phyloP scores from a whole-genome alignment of 1,139 yeast genomes.

The Maudiozyma humilis region DNA sequence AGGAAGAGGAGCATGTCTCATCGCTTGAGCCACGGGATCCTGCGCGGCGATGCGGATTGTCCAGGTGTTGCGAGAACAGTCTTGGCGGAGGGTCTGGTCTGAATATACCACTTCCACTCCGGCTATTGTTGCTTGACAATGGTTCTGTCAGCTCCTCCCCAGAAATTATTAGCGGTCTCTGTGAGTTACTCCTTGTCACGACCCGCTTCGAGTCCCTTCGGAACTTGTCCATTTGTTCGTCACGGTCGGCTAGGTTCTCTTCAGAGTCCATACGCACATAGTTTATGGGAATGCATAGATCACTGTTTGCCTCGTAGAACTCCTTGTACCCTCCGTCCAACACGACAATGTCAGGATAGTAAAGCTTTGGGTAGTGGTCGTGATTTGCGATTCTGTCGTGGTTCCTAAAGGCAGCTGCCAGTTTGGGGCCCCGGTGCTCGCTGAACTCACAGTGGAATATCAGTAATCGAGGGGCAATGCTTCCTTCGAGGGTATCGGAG shows the following conservation, averaged over 20 bases:
- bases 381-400: conserved; percentile 71
- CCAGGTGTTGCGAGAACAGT: conserved; percentile 12
- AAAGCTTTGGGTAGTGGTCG: conserved; percentile 67
- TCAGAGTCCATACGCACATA: conserved; percentile 85
- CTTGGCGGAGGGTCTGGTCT: conserved; percentile 25
- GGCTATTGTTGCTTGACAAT: neutral
- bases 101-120: conserved; percentile 7
- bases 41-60: conserved; percentile 6
- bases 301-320: conserved; percentile 46
- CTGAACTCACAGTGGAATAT: conserved; percentile 94
- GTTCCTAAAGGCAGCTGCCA: conserved; percentile 80
- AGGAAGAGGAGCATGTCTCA: conserved; percentile 7
- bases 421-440: conserved; percentile 82
- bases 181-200: conserved; percentile 33
- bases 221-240: conserved; percentile 61
- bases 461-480: conserved; percentile 34
- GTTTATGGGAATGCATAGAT: conserved; percentile 61
- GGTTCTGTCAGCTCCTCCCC: neutral
- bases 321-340: conserved; percentile 85
- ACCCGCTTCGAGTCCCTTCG: conserved; percentile 49
- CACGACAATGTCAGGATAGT: conserved; percentile 81
- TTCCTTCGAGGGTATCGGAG: conserved; percentile 25
- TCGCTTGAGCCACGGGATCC: conserved; percentile 8
- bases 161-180: conserved; percentile 21
- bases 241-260: conserved; percentile 57